Base-by-base conservation (phyloP, 176 grass and related monocot species). In the Lolium multiflorum region DNA sequence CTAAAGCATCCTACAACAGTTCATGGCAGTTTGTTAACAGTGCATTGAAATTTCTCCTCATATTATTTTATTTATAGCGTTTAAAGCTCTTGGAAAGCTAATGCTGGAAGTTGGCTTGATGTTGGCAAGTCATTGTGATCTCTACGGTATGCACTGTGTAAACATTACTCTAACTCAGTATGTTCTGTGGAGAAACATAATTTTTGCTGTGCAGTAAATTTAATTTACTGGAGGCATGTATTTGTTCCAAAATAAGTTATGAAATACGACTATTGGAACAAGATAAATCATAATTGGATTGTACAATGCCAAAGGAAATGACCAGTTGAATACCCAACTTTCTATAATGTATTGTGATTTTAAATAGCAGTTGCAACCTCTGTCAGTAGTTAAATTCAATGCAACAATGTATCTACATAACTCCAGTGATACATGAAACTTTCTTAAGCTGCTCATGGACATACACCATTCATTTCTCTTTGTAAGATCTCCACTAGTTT, bases 111-210 rank as follows among this genome's bases (percentile, higher is more conserved):
- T 94, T 88, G 96, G 96, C 48, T 85, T 95, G 88, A 89, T 95
- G 93, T 85, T 98, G 88, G 96, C 96, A 47, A 79, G 92, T 91
- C 96, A 95, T 67, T 95, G 96, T 80, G 91, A 98, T 92, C 81
- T 59, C 78, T 98, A 98, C n/a, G 91, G 96, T 95, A 88, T 71
- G 89, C 79, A 49, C 64, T 92, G 17, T 3, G 31, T 6, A 70
- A 21, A 1, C 2, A 85, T 26, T 35, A 35, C 31, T 35, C 31
- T 35, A 35, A 35, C 31, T 35, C 31, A 35, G 31, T 3, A 35
- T 35, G 31, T 35, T 35, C 31, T 48, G 0, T 74, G 41, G 57
- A 65, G 6, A 54, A 81, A 26, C 55, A 15, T 14, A 43, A 81
- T 4, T 86, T 11, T 80, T 7, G 1, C 15, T 7, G 2, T 1